Conservation (phyloP, 441 rosid species). For the Pelargonium fulgidum region DNA sequence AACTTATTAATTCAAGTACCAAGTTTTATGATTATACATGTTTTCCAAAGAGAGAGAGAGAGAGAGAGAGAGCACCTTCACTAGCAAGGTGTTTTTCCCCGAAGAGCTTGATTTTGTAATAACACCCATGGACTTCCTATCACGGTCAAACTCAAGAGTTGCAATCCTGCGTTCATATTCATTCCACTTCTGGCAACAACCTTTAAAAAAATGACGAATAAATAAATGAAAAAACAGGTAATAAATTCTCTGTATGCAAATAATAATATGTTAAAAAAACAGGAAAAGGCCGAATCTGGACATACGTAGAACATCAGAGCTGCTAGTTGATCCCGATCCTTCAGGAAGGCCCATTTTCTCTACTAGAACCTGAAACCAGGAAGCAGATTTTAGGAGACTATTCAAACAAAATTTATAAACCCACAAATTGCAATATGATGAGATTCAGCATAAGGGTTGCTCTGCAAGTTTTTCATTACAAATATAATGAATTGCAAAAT, state of each 20-base stretch:
- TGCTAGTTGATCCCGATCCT: conserved; percentile 23
- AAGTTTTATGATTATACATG: not conserved
- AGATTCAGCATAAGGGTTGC: not conserved
- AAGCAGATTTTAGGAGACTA: not conserved
- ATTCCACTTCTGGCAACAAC: conserved; percentile 69
- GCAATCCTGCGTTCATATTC: conserved; percentile 66
- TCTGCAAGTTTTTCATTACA: too few species aligned
- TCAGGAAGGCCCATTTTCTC: conserved; percentile 88
- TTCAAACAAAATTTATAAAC: not conserved
- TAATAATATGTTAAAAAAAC: conserved; percentile 4
- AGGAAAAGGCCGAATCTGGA: conserved; percentile 1
- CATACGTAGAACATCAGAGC: conserved; percentile 47
- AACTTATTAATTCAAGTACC: not conserved
- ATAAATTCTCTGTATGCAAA: conserved; percentile 11
- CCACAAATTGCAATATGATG: not conserved
- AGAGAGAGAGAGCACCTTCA: conserved; percentile 43
- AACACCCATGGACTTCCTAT: conserved; percentile 96
- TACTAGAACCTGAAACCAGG: conserved; percentile 55
- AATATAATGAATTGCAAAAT: not conserved
- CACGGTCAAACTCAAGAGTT: conserved; percentile 90
- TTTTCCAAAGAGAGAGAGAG: not conserved
- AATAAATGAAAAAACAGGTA: conserved; percentile 2
- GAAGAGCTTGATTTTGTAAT: conserved; percentile 61
- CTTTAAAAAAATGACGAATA: conserved; percentile 24
- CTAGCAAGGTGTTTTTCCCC: conserved; percentile 63